Evolutionary conservation across 2,329 filamentous ascomycete species (phyloP), one percentile per base, ranked within the genome.

Genomic region (Escovopsis sp.): DNA sequence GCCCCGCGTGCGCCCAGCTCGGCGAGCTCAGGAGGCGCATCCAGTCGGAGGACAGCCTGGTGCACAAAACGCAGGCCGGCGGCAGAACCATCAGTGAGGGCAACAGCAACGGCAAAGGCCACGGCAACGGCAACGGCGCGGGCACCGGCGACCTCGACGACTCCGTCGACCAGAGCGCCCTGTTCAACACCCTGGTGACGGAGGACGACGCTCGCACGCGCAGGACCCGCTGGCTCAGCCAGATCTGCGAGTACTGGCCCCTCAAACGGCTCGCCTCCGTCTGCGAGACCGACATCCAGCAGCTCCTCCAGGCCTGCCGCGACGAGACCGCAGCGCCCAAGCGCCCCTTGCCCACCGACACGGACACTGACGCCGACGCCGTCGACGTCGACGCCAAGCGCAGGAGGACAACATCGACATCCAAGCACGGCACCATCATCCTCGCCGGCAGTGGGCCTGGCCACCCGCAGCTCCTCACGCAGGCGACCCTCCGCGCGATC

Each of bases 171-270:
- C 90, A 96, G 56, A 73, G 70, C 13, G 74, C 87, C 1, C 71
- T 68, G 0, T 94, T 98, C 57, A 98, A 98, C 56, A 76, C 71
- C 41, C 65, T 98, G 4, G 70, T 96, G 6, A 72, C 68, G 0
- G 77, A 83, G 32, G 74, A 77, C 31, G 84, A 90, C 48, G 60
- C 71, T 1, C 85, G 85, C 52, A 86, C 72, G 16, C 68, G 88
- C 40, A 72, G 90, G 35, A 87, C 93, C 66, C 73, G 90, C 39
- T 98, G 90, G 90, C 66, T 98, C 2, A 75, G 81, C 15, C 90
- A 98, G 54, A 85, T 98, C 35, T 98, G 90, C 66, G 90, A 98
- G 62, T 98, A 98, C 60, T 98, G 90, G 90, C 87, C 90, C 2
- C 66, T 98, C 18, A 77, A 76, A 43, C 74, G 82, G 14, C 70